A percentile compares a stretch with the other conserved stretches of the same genome.
Conservation (phyloP, 225 moss, liverwort and hornwort species). For the Polytrichum formosum region DNA sequence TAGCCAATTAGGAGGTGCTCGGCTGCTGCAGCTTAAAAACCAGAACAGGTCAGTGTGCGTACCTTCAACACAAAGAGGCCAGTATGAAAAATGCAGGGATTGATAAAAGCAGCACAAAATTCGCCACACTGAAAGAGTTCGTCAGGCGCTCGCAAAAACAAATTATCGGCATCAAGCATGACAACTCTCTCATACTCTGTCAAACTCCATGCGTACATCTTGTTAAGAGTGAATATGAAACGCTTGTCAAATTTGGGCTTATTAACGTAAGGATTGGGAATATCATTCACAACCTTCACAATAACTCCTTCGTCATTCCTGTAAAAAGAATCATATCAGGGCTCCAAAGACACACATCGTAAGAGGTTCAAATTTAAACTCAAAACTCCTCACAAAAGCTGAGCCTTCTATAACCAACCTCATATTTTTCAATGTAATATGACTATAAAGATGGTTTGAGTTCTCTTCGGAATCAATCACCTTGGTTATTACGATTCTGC, state of each 20-base stretch:
- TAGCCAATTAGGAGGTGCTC: background rate
- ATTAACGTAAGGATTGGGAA: conserved; percentile 48
- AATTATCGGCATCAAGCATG: conserved; percentile 79
- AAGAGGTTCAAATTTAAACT: background rate
- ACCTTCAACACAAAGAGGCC: conserved; percentile 80
- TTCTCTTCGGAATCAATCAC: background rate
- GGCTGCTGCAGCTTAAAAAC: background rate
- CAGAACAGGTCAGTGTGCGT: background rate
- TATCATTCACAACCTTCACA: conserved; percentile 55
- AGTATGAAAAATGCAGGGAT: conserved; percentile 78
- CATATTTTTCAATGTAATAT: no score
- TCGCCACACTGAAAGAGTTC: conserved; percentile 80
- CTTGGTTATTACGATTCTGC: background rate
- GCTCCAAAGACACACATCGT: no score
- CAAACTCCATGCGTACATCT: conserved; percentile 73
- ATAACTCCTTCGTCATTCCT: conserved; percentile 49
- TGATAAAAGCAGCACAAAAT: conserved; percentile 74
- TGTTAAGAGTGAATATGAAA: conserved; percentile 55
- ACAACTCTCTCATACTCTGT: conserved; percentile 64
- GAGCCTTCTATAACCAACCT: no score
- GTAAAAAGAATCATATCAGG: conserved; percentile 3
- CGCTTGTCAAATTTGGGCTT: conserved; percentile 34
- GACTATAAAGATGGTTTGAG: background rate
- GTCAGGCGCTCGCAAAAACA: conserved; percentile 65
- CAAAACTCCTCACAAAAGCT: background rate